These are phyloP conservation scores for Coemansia sp. DNA, from an alignment of 192 early-diverging fungal genomes.

Conservation along the genomic window DNA sequence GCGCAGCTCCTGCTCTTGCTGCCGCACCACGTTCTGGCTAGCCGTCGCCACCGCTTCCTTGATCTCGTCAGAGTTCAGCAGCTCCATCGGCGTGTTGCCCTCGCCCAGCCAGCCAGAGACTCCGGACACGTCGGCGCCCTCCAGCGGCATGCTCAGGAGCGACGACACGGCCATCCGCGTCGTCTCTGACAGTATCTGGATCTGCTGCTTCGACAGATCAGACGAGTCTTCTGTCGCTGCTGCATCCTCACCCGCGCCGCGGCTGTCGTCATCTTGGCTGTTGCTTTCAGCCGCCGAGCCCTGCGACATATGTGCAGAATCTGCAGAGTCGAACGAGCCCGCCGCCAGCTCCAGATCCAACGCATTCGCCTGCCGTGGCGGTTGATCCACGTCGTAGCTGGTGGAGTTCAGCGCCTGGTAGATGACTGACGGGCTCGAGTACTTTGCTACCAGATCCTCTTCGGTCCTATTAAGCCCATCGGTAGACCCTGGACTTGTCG, in stretches of 20 bases:
- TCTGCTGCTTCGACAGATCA: conserved; percentile 23
- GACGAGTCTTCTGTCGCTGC: not conserved
- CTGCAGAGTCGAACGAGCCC: conserved; percentile 9
- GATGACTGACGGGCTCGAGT: conserved; percentile 34
- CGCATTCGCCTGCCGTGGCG: conserved; percentile 11
- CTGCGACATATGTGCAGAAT: conserved; percentile 15
- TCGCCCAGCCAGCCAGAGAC: conserved; percentile 45
- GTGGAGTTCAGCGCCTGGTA: conserved; percentile 28
- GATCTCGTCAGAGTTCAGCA: conserved; percentile 30
- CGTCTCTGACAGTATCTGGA: conserved; percentile 31
- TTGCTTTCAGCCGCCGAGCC: too few species aligned
- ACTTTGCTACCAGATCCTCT: conserved; percentile 29
- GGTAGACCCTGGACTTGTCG: not conserved
- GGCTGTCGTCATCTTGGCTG: not conserved
- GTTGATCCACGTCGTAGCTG: not conserved
- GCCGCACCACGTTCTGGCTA: conserved; percentile 37
- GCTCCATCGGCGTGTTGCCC: conserved; percentile 38
- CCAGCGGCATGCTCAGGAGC: conserved; percentile 38
- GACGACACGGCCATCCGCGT: conserved; percentile 31
- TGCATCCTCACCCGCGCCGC: not conserved
- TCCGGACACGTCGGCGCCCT: conserved; percentile 37
- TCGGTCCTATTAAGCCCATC: conserved; percentile 10
- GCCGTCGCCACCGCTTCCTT: conserved; percentile 39
- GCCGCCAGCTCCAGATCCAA: conserved; percentile 25
- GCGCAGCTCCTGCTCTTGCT: conserved; percentile 41